Base-by-base conservation (phyloP, 164 flowering plant species). In the Paratinospora sagittata region DNA sequence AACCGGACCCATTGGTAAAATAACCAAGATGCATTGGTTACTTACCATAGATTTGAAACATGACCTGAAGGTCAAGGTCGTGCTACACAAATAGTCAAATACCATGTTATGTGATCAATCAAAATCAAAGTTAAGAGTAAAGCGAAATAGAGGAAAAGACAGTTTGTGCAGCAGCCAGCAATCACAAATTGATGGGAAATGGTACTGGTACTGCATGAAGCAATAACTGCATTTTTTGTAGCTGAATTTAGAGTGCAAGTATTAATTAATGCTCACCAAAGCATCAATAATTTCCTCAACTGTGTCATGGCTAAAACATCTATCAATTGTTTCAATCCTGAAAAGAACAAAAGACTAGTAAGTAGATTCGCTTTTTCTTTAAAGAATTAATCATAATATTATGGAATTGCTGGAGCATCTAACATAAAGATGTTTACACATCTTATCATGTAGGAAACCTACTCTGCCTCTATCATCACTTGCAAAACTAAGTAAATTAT, bases 261-360 rank as follows among this genome's bases (percentile, higher is more conserved):
- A 14, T 39, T 3, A 27, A 52, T 24, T 58, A 27, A 71, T 64
- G 70, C 91, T 86, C 83, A 93, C 98, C 94, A 93, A 47, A 73
- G 97, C 89, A 74, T 84, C 87, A 68, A 91, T 72, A 68, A 93
- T 93, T 81, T 91, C 98, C 79, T 93, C 98, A 66, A 91, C 87
- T 2, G 98, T 86, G 71, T 87, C 97, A 72, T 80, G 90, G 81
- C 92, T 34, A 78, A 93, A 93, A 78, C 88, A 87, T 78, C 82
- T 90, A 75, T 93, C 96, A 67, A 91, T 85, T 43, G 69, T 76
- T n/a, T 88, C 89, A 36, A 89, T 72, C 86, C 98, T 93, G 86
- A 70, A 77, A n/a, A 78, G 36, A 14, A 64, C 23, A 64, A 64
- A 30, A 30, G 16, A 12, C 26, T 47, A 49, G 23, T 52, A 8